phyloP scores from a whole-genome alignment of 495 filamentous ascomycete species.

The Neurospora hispaniola region DNA sequence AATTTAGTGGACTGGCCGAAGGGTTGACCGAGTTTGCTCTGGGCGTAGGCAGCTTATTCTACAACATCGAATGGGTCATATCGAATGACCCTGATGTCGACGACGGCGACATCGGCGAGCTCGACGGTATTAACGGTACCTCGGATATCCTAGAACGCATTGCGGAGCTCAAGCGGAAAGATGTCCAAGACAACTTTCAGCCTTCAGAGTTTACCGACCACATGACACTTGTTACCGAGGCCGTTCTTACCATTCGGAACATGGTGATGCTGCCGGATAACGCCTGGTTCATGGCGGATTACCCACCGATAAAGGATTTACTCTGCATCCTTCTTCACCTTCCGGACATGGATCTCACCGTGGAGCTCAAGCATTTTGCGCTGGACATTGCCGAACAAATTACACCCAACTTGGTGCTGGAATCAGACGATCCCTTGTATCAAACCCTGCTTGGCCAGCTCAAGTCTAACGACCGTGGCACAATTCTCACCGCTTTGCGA shows the following conservation, averaged over 20 bases:
- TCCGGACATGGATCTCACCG: constrained; percentile 59
- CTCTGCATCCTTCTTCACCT: constrained; percentile 71
- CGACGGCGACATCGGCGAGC: constrained; percentile 38
- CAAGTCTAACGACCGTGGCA: constrained; percentile 66
- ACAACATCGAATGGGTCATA: constrained; percentile 71
- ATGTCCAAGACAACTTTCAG: constrained; percentile 61
- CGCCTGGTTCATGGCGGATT: constrained; percentile 64
- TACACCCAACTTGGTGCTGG: constrained; percentile 64
- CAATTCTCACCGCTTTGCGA: constrained; percentile 72
- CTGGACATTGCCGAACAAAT: constrained; percentile 90
- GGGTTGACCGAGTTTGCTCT: constrained; percentile 76
- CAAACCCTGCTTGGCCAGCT: constrained; percentile 61
- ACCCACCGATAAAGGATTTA: constrained; percentile 64
- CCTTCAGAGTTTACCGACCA: constrained; percentile 59
- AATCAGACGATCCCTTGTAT: constrained; percentile 65
- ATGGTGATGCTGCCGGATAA: constrained; percentile 89
- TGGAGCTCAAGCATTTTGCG: constrained; percentile 84
- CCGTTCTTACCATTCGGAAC: constrained; percentile 79
- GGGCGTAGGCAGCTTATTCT: constrained; percentile 62
- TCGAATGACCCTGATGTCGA: constrained; percentile 51
- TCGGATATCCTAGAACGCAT: constrained; percentile 62
- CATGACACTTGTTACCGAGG: constrained; percentile 71
- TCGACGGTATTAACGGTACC: constrained; percentile 73
- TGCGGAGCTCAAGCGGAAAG: constrained; percentile 36
- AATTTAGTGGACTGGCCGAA: constrained; percentile 82